phyloP scores from a whole-genome alignment of 208 protist genomes.

The Leishmania mexicana region DNA sequence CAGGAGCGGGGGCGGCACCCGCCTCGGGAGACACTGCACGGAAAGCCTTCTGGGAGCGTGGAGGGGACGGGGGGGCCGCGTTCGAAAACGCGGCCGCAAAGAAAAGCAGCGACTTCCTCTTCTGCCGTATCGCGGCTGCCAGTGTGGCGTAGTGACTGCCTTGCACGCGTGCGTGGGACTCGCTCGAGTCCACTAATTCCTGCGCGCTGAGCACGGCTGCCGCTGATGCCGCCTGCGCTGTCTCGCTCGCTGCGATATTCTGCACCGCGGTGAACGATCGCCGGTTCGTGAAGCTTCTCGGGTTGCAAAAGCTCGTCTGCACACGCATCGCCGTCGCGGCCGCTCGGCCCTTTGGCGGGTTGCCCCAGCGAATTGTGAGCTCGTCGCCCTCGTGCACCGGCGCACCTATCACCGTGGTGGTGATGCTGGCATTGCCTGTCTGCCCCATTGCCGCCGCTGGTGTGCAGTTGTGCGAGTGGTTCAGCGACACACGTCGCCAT shows the following conservation, averaged over 20 bases:
- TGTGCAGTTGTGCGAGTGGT: neutral
- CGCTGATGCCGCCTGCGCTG: neutral
- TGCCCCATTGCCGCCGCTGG: neutral
- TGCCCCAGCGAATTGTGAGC: slow-evolving; percentile 28
- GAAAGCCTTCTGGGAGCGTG: neutral
- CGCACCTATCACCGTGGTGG: neutral
- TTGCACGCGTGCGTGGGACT: neutral
- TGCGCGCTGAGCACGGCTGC: neutral
- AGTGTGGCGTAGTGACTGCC: neutral
- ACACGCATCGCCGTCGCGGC: neutral
- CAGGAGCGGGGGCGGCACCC: neutral
- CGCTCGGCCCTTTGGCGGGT: neutral
- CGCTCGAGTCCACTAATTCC: neutral
- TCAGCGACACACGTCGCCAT: neutral
- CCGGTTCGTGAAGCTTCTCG: neutral
- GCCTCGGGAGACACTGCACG: neutral
- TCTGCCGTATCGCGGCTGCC: neutral
- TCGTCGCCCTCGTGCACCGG: slow-evolving; percentile 33
- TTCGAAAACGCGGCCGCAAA: no score
- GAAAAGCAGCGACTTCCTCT: no score
- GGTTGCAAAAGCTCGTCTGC: neutral
- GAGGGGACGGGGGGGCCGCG: neutral
- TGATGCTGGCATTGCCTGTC: neutral
- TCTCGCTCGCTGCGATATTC: neutral
- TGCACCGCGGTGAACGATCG: neutral